phyloP scores from a whole-genome alignment of 2,329 filamentous ascomycete genomes.

The Pseudocercospora fuligena region DNA sequence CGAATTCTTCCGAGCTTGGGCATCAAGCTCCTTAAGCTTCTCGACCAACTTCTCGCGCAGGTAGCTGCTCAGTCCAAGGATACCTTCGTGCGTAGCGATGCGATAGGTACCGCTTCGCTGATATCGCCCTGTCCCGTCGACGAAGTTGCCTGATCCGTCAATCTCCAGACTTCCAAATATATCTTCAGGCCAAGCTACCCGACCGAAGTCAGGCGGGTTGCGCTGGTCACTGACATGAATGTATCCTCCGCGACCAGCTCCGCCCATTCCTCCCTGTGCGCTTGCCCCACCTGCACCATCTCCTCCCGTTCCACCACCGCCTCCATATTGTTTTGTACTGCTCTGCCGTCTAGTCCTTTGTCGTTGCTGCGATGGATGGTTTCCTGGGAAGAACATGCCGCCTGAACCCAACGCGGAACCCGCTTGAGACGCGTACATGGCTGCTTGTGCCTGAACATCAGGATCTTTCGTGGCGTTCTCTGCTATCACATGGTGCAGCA shows the following conservation, averaged over 20 bases:
- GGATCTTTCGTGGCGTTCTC: slow-evolving; percentile 61
- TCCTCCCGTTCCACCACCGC: slow-evolving; percentile 49
- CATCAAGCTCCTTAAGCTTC: slow-evolving; percentile 41
- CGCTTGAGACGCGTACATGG: slow-evolving; percentile 63
- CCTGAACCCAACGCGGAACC: slow-evolving; percentile 60
- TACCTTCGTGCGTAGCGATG: slow-evolving; percentile 63
- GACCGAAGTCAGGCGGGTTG: slow-evolving; percentile 65
- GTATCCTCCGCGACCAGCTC: slow-evolving; percentile 63
- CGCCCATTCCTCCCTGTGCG: slow-evolving; percentile 62
- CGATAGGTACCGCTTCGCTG: slow-evolving; percentile 67
- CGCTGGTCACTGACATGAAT: slow-evolving; percentile 66
- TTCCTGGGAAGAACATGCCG: slow-evolving; percentile 51
- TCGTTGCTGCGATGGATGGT: slow-evolving; percentile 35
- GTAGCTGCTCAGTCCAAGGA: slow-evolving; percentile 47
- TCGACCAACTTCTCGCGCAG: slow-evolving; percentile 41
- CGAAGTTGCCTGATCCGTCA: slow-evolving; percentile 62
- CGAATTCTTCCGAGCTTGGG: slow-evolving; percentile 33
- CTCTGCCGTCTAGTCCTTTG: slow-evolving; percentile 28
- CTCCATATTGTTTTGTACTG: slow-evolving; percentile 37
- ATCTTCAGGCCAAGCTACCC: slow-evolving; percentile 70
- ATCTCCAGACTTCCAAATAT: slow-evolving; percentile 70
- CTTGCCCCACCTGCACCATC: slow-evolving; percentile 61
- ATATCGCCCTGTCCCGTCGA: slow-evolving; percentile 61
- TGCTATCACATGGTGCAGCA: slow-evolving; percentile 61
- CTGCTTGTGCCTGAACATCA: slow-evolving; percentile 61